Evolutionary conservation across 306 rosid species (phyloP).

Genomic region (Quercus suber): DNA sequence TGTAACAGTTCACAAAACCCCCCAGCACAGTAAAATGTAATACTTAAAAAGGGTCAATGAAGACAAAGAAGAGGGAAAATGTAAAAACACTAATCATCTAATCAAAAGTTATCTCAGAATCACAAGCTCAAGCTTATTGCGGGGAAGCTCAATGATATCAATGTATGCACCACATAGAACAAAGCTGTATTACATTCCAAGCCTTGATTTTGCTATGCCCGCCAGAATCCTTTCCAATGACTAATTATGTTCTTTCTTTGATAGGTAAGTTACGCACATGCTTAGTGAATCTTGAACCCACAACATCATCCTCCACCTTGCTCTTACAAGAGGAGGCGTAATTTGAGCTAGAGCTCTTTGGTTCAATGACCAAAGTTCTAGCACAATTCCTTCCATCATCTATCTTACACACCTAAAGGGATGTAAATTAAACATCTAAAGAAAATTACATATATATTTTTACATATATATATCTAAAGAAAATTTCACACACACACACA

Average conservation of each 20-base stretch:
- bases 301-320: too few relatives aligned
- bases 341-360: too few relatives aligned
- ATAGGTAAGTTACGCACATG: too few relatives aligned
- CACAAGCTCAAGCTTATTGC: neutral
- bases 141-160: neutral
- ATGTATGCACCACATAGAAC: neutral
- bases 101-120: neutral
- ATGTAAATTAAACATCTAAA: too few relatives aligned
- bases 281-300: too few relatives aligned
- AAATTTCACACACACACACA: too few relatives aligned
- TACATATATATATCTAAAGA: too few relatives aligned
- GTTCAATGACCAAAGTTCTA: neutral
- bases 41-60: neutral
- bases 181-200: neutral
- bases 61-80: neutral
- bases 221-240: neutral
- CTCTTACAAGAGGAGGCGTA: too few relatives aligned
- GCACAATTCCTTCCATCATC: neutral
- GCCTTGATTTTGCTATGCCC: neutral
- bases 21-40: neutral
- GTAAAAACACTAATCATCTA: too few relatives aligned
- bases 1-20: neutral
- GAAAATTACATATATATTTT: too few relatives aligned
- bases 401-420: too few relatives aligned
- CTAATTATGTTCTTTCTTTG: too few relatives aligned